Evolutionary conservation across 1,284 basidiomycete species (phyloP), one percentile per base, ranked within the genome.

Genomic region (Butyriboletus appendiculatus): DNA sequence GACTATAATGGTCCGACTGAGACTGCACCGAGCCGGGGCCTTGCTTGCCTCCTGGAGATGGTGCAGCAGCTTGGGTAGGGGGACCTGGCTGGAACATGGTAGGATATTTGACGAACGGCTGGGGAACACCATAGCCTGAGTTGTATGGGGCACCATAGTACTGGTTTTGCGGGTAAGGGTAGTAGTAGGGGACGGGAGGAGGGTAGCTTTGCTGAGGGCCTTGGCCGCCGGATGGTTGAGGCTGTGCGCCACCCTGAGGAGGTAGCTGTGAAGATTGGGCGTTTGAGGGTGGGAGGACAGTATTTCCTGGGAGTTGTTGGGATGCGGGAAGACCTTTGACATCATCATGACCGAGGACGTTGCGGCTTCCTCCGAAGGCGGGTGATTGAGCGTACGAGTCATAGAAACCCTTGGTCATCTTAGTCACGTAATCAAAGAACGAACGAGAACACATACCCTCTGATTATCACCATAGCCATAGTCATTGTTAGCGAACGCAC

Each of bases 71-170:
- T 22, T 86, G 86, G 0, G 81, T 81, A 15, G 85, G 83, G 16
- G 85, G 84, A 12, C 81, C 84, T 39, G 81, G 76, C 61, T 84
- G 84, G 75, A 86, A 89, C 71, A 90, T 83, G 22, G 85, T 69
- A 5, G 85, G 86, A 64, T 89, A 90, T 72, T 90, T 89, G 66
- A 86, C 82, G 63, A 84, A 88, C 5, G 81, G 82, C 62, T 86
- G 85, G 6, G 85, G 83, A 16, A 88, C 82, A 38, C 76, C 78
- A 59, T 89, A 89, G 14, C 80, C 84, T 37, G 84, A 84, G 63
- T 78, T 85, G 73, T 90, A 90, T 1, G 87, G 86, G 1, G 79
- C 70, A 40, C 86, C 82, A 58, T 89, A 90, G 70, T 82, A 90
- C 61, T 90, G 86, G 62, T 82, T 86, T 64, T 87, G 85, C 6